These are phyloP conservation scores for Thalassiosira livingstoniorum DNA, from an alignment of 352 stramenopile genomes.

Conservation along the genomic window DNA sequence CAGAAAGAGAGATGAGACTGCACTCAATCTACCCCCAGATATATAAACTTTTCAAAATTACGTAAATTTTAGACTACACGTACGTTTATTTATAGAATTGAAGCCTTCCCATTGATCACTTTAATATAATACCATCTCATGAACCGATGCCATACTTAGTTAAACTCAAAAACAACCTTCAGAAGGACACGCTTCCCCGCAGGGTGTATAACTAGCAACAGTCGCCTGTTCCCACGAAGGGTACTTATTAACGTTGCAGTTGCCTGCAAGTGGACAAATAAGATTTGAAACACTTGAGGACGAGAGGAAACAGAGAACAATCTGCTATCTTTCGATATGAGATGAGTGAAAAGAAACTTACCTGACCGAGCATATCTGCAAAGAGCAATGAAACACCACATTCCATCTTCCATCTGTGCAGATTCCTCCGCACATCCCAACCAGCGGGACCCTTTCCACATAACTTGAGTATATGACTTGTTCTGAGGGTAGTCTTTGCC, in stretches of 20 bases:
- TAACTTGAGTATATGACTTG: constrained; percentile 33
- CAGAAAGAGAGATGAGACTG: too few relatives aligned
- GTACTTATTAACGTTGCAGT: constrained; percentile 34
- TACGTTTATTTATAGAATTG: too few relatives aligned
- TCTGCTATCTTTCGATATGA: too few relatives aligned
- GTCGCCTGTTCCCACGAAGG: constrained; percentile 20
- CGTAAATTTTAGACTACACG: too few relatives aligned
- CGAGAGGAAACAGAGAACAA: too few relatives aligned
- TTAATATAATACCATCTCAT: too few relatives aligned
- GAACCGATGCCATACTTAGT: not conserved
- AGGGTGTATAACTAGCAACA: constrained; percentile 15
- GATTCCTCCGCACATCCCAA: constrained; percentile 38
- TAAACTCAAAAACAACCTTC: constrained; percentile 36
- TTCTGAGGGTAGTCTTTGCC: constrained; percentile 37
- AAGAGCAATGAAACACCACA: constrained; percentile 31
- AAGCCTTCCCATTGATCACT: too few relatives aligned
- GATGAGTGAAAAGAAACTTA: too few relatives aligned
- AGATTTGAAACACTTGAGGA: too few relatives aligned
- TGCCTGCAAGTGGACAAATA: too few relatives aligned
- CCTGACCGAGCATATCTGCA: constrained; percentile 48
- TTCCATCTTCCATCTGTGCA: not conserved
- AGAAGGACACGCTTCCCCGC: constrained; percentile 30
- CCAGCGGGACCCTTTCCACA: constrained; percentile 43
- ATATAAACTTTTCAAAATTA: too few relatives aligned
- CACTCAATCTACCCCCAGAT: too few relatives aligned